Conservation (phyloP, 805 yeast genomes). For the Clavispora phyllophila region DNA sequence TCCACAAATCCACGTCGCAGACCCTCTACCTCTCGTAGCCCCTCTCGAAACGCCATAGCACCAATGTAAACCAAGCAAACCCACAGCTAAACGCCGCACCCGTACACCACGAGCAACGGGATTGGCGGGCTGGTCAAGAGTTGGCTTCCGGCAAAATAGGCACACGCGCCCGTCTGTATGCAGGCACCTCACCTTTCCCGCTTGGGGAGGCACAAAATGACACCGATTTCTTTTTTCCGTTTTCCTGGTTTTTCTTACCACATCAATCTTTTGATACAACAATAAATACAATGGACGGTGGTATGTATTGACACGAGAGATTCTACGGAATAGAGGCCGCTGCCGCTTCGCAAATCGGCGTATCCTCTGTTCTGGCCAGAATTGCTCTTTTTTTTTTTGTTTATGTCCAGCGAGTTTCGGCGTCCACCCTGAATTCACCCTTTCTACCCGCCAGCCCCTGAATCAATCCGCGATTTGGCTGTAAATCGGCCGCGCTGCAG, state of each 20-base stretch:
- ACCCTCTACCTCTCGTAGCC: too few species aligned
- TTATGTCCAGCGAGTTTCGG: not conserved
- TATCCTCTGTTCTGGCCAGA: not conserved
- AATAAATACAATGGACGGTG: slow-evolving; percentile 48
- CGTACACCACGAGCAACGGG: slow-evolving; percentile 6
- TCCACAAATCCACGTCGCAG: too few species aligned
- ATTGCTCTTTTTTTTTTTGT: not conserved
- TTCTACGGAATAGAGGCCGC: not conserved
- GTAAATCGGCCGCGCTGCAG: not conserved
- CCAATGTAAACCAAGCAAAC: too few species aligned
- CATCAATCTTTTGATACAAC: slow-evolving; percentile 8
- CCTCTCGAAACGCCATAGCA: too few species aligned
- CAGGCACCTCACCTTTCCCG: not conserved
- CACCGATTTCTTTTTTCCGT: slow-evolving; percentile 18
- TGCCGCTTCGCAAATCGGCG: not conserved
- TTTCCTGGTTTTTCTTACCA: slow-evolving; percentile 17
- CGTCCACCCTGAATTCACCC: not conserved
- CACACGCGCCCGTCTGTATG: slow-evolving; percentile 2
- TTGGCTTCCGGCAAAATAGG: not conserved
- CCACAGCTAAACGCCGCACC: too few species aligned
- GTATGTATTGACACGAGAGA: slow-evolving; percentile 34
- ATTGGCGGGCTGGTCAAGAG: slow-evolving; percentile 2
- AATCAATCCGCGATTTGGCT: not conserved
- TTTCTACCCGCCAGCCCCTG: not conserved
- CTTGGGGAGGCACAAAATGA: slow-evolving; percentile 10